These are phyloP conservation scores for Eleusine coracana DNA, from an alignment of 176 grass and related monocot species.

Conservation along the genomic window DNA sequence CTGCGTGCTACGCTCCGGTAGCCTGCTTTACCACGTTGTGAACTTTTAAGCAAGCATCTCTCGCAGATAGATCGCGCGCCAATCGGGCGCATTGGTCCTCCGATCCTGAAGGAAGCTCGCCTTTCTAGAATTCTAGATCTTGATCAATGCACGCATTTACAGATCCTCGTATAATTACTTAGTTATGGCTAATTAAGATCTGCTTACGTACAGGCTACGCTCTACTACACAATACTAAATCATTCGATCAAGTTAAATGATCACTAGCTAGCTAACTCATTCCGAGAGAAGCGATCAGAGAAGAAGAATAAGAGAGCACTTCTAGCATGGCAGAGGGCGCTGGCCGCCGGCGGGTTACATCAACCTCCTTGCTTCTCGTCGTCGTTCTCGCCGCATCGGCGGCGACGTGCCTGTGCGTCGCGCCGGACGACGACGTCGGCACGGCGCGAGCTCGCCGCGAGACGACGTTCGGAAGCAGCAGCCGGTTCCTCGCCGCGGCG, in stretches of 20 bases:
- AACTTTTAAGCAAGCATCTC: neutral
- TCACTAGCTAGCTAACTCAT: too few relatives aligned
- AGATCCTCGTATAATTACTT: neutral
- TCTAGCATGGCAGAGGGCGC: constrained; percentile 20
- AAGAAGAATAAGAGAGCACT: neutral
- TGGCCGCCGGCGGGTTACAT: neutral
- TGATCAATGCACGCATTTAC: neutral
- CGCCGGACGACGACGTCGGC: neutral
- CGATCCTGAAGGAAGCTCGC: neutral
- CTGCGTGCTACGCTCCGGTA: too few relatives aligned
- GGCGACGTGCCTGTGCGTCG: neutral
- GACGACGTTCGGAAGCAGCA: neutral
- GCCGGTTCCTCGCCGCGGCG: constrained; percentile 41
- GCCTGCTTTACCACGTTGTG: neutral
- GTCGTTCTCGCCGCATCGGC: neutral
- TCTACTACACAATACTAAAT: neutral
- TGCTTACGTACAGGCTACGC: constrained; percentile 8
- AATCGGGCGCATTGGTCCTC: neutral
- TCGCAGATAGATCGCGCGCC: neutral
- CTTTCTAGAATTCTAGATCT: neutral
- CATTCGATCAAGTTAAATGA: too few relatives aligned
- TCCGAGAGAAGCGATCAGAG: too few relatives aligned
- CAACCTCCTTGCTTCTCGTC: neutral
- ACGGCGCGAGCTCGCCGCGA: too few relatives aligned
- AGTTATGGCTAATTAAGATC: neutral